Evolutionary conservation across 1,284 basidiomycete genomes (phyloP).

Genomic region (Coriolopsis trogii): DNA sequence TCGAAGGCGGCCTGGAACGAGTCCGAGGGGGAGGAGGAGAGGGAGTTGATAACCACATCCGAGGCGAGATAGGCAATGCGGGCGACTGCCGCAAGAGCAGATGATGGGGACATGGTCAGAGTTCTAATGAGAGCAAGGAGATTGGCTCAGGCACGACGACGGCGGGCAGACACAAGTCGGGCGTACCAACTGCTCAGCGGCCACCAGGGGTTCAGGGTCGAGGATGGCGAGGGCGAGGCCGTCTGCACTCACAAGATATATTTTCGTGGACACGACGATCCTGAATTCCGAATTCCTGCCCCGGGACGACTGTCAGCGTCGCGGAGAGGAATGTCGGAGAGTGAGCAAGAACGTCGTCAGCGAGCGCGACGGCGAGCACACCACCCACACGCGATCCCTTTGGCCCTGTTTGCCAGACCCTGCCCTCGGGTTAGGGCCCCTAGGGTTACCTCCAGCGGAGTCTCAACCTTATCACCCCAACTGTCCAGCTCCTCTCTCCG

Average conservation of each 20-base stretch:
- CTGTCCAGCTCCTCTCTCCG: conserved; percentile 21
- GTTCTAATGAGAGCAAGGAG: conserved; percentile 6
- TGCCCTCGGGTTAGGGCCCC: conserved; percentile 24
- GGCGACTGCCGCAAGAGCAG: conserved; percentile 49
- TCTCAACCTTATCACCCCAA: conserved; percentile 26
- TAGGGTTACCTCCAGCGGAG: conserved; percentile 6
- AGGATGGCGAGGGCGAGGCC: conserved; percentile 2
- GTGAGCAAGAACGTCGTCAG: background rate
- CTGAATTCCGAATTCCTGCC: conserved; percentile 25
- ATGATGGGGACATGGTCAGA: conserved; percentile 29
- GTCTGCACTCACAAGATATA: conserved; percentile 16
- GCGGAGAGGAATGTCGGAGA: background rate
- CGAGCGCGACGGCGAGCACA: background rate
- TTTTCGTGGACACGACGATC: conserved; percentile 13
- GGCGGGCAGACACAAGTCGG: no score
- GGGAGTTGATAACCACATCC: conserved; percentile 63
- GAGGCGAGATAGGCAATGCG: conserved; percentile 72
- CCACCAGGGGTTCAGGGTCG: conserved; percentile 1
- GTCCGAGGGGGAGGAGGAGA: conserved; percentile 42
- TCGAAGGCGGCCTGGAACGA: conserved; percentile 35
- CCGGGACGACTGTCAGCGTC: no score
- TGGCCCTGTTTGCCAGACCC: conserved; percentile 25
- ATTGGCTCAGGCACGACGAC: conserved; percentile 9
- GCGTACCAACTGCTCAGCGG: no score
- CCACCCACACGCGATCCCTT: conserved; percentile 26